Base-by-base conservation (phyloP, 2,329 filamentous ascomycete genomes). In the Phaeosphaeria sp. region DNA sequence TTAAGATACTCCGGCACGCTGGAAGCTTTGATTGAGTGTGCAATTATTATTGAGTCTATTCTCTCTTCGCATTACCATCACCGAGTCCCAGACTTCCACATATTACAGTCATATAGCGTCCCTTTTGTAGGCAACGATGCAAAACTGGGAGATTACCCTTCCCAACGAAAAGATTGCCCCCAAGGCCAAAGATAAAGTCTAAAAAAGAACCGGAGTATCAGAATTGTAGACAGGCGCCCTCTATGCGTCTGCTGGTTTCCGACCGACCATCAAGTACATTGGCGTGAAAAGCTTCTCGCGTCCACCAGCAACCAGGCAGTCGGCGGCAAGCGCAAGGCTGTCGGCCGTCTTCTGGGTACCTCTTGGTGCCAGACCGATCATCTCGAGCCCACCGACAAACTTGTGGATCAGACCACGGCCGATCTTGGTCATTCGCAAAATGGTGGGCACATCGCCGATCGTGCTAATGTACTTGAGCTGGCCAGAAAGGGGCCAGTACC, bases 261-360 rank as follows among this genome's bases (percentile, higher is more conserved):
- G 88, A 60, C 88, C 94, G 58, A 97, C 87, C 92, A 97, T 97
- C 74, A 98, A 83, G 81, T 97, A 97, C 94, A 98, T 98, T 55
- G 94, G 94, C 1, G 94, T 98, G 81, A 98, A 98, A n/a, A 98
- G 85, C 78, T 96, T 91, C 82, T 93, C 85, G 77, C 88, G 87
- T 36, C 89, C 94, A 79, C 94, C 94, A 48, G 91, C 92, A 21
- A 97, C 93, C 51, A 98, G 83, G 70, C 87, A 90, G 78, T 97
- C 93, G 11, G 87, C 93, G 30, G 92, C 93, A 57, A 88, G 73
- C 6, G 90, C 93, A 71, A 98, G 81, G 72, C 90, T 93, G 79
- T 97, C 90, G 11, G 93, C 93, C n/a, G 93, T 97, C 87, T 96
- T 97, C 81, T 92, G 91, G 48, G 93, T 96, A 49, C 94, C 94